Evolutionary conservation across 2,329 filamentous ascomycete species (phyloP), one percentile per base, ranked within the genome.

Genomic region (Fusarium bulbicola): DNA sequence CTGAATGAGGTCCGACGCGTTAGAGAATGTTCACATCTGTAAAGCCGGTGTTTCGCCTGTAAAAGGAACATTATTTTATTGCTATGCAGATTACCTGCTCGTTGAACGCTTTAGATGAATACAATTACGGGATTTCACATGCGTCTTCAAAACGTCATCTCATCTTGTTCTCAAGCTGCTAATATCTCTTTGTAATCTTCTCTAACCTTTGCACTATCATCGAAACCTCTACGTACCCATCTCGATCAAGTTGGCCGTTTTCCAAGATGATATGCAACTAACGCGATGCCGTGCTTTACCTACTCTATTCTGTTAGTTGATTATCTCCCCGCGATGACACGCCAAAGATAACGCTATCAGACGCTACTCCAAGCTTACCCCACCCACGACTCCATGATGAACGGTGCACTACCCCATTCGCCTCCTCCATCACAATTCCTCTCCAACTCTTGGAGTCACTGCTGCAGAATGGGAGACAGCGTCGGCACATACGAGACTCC

Each of bases 401-500:
- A 67, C 64, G 6, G 26, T 15, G 16, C 21, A 43, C 28, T 67
- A 67, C 52, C 34, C 64, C 64, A 67, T 37, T 30, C 46, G 30
- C n/a, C 20, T 36, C 39, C n/a, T 39, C 37, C 18, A 16, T 34
- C 42, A 5, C 49, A 3, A 20, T 45, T 43, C 39, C 40, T 52
- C 61, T 66, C 64, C 64, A 52, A 36, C 64, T 67, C 52, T 59
- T 67, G 64, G 64, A 67, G 64, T 59, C 61, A 59, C 7, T 42
- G 4, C 15, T 15, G 6, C 34, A 62, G 21, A 32, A 66, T 66
- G 43, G 28, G n/a, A 26, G 37, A 39, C 46, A 63, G 46, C 5
- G 42, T 59, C 13, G 61, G 40, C 18, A 18, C 56, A 16, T 61
- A 61, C 56, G 37, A 52, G 30, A 32, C 64, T 46, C 62, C 61